Evolutionary conservation across 2,329 filamentous ascomycete species (phyloP), one percentile per base, ranked within the genome.

Genomic region (Aspergillus glaucus): DNA sequence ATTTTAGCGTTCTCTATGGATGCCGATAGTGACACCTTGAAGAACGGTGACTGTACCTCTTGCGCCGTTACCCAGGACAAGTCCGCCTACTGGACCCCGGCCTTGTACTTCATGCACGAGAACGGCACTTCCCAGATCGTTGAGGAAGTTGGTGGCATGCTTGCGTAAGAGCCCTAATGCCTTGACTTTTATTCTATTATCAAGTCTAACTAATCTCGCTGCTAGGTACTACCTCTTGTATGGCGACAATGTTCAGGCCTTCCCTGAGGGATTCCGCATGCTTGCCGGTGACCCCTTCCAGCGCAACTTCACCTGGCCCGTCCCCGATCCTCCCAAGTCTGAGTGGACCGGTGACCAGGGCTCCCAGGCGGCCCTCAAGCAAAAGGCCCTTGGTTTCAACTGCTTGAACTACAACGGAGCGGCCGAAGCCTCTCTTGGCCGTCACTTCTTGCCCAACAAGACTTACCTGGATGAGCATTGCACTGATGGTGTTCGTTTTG

Each of bases 351-450:
- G 66, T 2, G 72, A 82, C 4, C 80, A 85, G 51, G 79, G 80
- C 60, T 86, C 84, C 9, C 90, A 95, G 73, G 67, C 70, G 14
- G 80, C 84, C 46, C 79, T 96, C 34, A 74, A 73, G 45, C 86
- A 95, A 74, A 89, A 91, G 53, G 88, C 91, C 8, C 60, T 96
- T 24, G 92, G 93, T 3, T 95, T 95, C 80, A 97, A 97, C 77
- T 97, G 93, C 71, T 73, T 98, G 52, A 85, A 97, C 79, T 96
- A 96, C 65, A 61, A 59, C 28, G 74, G 69, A 21, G 60, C 59
- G 15, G 75, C 86, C 2, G 90, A 95, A 67, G 78, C 79, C 1
- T 86, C 90, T 12, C 78, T 95, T 32, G 86, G 82, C 68, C 88
- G 91, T 56, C 91, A 95, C 68, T 84, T 81, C 64, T 62, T 96